Evolutionary conservation across 2,329 filamentous ascomycete species (phyloP).

Genomic region (Bipolaris victoriae): DNA sequence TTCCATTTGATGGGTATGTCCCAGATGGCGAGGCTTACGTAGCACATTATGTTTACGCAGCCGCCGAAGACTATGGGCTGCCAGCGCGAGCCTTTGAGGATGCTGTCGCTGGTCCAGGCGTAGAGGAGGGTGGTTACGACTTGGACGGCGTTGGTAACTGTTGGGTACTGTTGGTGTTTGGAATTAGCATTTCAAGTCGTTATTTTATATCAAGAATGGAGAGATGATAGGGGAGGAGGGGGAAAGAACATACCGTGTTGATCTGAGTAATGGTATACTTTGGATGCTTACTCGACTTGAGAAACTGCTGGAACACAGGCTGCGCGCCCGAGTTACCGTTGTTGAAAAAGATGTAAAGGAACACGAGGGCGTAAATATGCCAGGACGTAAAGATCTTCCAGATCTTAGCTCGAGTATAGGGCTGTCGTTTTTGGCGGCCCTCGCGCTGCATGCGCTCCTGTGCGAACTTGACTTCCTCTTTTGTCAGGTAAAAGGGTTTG

Average conservation of each 20-base stretch:
- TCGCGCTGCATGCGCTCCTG: slow-evolving; percentile 17
- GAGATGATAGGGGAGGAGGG: too few relatives aligned
- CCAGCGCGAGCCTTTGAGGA: slow-evolving; percentile 25
- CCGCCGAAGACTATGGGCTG: slow-evolving; percentile 29
- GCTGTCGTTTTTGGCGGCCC: not conserved
- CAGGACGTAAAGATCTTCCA: slow-evolving; percentile 9
- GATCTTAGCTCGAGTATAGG: slow-evolving; percentile 15
- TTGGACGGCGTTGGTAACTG: slow-evolving; percentile 27
- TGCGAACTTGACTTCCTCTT: slow-evolving; percentile 17
- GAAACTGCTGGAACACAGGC: slow-evolving; percentile 23
- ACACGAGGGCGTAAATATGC: slow-evolving; percentile 24
- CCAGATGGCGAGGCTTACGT: slow-evolving; percentile 24
- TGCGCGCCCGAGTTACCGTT: slow-evolving; percentile 3
- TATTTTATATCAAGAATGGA: too few relatives aligned
- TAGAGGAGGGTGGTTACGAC: slow-evolving; percentile 27
- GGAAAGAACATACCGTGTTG: slow-evolving; percentile 13
- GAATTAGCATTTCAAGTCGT: not conserved
- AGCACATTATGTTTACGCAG: slow-evolving; percentile 25
- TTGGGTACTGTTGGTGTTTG: slow-evolving; percentile 21
- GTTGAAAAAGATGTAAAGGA: slow-evolving; percentile 11
- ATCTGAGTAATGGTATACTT: slow-evolving; percentile 27
- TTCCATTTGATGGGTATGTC: slow-evolving; percentile 56
- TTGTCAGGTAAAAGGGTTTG: slow-evolving; percentile 18
- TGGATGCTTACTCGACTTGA: slow-evolving; percentile 23
- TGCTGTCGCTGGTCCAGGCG: slow-evolving; percentile 30